phyloP scores from a whole-genome alignment of 257 asterid species.

The Ligustrum vulgare region DNA sequence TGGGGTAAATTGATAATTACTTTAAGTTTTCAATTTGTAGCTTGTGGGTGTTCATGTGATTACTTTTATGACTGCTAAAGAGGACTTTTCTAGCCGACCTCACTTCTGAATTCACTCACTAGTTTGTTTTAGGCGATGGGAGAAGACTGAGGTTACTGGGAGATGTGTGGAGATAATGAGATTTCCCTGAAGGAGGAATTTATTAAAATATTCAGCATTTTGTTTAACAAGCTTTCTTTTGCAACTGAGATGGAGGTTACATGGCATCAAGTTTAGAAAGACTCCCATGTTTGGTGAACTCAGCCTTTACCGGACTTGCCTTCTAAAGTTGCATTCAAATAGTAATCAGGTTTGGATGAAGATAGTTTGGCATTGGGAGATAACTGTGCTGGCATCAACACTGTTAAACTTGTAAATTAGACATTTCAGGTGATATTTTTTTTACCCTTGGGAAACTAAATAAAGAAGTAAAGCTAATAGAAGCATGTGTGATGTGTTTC shows the following conservation, averaged over 20 bases:
- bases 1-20: background rate
- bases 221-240: background rate
- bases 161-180: background rate
- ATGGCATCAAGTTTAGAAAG: background rate
- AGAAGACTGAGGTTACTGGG: background rate
- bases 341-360: background rate
- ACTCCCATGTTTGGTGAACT: background rate
- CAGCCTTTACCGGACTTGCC: background rate
- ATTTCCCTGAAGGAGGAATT: background rate
- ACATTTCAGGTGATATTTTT: background rate
- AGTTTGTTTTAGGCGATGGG: background rate
- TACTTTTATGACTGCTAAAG: background rate
- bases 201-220: background rate
- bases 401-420: background rate
- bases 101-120: background rate
- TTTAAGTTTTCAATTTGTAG: background rate
- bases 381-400: background rate
- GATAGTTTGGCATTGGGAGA: background rate
- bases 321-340: background rate
- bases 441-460: background rate
- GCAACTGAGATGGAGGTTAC: background rate
- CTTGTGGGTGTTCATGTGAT: background rate
- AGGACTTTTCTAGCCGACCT: background rate
- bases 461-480: background rate
- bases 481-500: too few relatives aligned